Evolutionary conservation across 2,329 filamentous ascomycete genomes (phyloP).

Genomic region (Paecilomyces fulvus): DNA sequence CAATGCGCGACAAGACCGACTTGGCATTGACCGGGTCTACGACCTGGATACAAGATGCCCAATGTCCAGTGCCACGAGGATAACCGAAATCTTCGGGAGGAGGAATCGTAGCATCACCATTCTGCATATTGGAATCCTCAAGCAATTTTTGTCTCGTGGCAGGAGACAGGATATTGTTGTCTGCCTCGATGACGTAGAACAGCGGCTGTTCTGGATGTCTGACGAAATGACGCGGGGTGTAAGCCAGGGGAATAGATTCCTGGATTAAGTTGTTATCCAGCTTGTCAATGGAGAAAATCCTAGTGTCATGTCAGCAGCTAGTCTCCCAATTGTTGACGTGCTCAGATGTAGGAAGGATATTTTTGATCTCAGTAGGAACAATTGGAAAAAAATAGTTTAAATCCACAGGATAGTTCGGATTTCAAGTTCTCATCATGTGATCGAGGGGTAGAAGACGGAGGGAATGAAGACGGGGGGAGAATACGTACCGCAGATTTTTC

Average conservation of each 20-base stretch:
- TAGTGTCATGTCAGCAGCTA: slow-evolving; percentile 20
- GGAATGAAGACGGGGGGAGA: slow-evolving; percentile 3
- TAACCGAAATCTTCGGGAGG: slow-evolving; percentile 83
- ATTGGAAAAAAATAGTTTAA: slow-evolving; percentile 57
- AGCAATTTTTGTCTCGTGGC: slow-evolving; percentile 68
- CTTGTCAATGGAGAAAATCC: slow-evolving; percentile 87
- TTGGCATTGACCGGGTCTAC: slow-evolving; percentile 75
- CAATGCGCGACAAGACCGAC: slow-evolving; percentile 64
- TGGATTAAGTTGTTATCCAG: slow-evolving; percentile 78
- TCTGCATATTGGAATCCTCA: slow-evolving; percentile 60
- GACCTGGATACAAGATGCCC: slow-evolving; percentile 92
- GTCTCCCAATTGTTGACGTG: slow-evolving; percentile 1
- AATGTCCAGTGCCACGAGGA: slow-evolving; percentile 71
- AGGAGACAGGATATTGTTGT: slow-evolving; percentile 81
- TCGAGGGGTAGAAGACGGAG: slow-evolving; percentile 19
- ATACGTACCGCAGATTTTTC: slow-evolving; percentile 70
- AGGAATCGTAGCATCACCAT: slow-evolving; percentile 62
- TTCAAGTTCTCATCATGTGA: slow-evolving; percentile 38
- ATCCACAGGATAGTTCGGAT: slow-evolving; percentile 37
- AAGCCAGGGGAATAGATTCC: slow-evolving; percentile 74
- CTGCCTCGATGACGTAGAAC: slow-evolving; percentile 90
- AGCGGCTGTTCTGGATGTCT: slow-evolving; percentile 80
- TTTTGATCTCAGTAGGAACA: slow-evolving; percentile 82
- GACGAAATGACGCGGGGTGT: slow-evolving; percentile 81
- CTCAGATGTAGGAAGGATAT: slow-evolving; percentile 3